Evolutionary conservation across 371 early-diverging fungal species (phyloP).

Genomic region (Mucor sp.): DNA sequence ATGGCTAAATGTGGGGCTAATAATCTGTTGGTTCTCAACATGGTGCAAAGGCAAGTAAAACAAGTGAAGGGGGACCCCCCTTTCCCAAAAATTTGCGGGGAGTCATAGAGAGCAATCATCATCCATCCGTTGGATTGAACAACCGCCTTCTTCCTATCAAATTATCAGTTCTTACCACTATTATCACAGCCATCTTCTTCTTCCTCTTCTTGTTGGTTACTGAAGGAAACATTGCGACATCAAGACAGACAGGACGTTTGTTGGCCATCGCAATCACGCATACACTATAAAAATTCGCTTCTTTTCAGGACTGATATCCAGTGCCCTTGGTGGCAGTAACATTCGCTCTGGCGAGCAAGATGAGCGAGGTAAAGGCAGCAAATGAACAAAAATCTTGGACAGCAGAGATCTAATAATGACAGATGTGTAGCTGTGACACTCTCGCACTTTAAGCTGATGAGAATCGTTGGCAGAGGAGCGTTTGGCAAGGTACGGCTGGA

Average conservation of each 20-base stretch:
- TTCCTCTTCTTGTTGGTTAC: no score
- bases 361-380: slow-evolving; percentile 30
- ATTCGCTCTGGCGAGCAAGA: slow-evolving; percentile 30
- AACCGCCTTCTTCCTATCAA: not conserved
- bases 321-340: slow-evolving; percentile 43
- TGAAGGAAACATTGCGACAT: not conserved
- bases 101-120: not conserved
- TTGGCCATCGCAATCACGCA: not conserved
- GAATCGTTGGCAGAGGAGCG: slow-evolving; percentile 73
- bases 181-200: not conserved
- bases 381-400: not conserved
- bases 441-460: slow-evolving; percentile 68
- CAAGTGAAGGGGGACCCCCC: not conserved
- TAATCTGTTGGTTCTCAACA: not conserved
- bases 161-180: not conserved
- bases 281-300: slow-evolving; percentile 39
- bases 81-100: not conserved
- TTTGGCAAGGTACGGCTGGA: slow-evolving; percentile 69
- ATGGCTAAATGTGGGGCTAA: not conserved
- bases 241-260: not conserved
- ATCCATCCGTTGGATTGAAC: not conserved
- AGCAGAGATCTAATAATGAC: slow-evolving; percentile 6
- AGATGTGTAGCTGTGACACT: slow-evolving; percentile 46
- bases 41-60: not conserved
- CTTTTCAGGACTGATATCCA: slow-evolving; percentile 48